Evolutionary conservation across 176 grass and related monocot species (phyloP).

Genomic region (Oryza meyeriana): DNA sequence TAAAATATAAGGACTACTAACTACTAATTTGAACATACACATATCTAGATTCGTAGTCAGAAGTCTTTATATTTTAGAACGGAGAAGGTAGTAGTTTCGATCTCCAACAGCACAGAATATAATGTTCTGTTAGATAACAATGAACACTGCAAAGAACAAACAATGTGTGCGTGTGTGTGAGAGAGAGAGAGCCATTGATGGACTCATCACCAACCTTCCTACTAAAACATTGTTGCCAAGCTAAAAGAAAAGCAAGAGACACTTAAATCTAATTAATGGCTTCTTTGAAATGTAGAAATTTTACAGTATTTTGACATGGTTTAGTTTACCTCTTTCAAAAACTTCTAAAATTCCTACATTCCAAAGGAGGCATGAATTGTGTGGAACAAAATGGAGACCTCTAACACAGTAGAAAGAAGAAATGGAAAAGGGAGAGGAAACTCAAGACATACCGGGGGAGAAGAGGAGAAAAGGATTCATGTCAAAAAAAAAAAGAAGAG

Average conservation of each 20-base stretch:
- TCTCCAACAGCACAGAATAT: constrained; percentile 39
- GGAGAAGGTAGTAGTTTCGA: not conserved
- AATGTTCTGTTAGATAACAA: constrained; percentile 42
- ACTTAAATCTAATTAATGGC: constrained; percentile 35
- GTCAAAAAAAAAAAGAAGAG: too few species aligned
- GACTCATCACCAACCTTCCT: not conserved
- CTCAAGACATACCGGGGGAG: not conserved
- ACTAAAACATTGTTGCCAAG: not conserved
- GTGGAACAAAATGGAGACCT: constrained; percentile 37
- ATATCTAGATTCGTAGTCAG: too few species aligned
- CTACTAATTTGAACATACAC: too few species aligned
- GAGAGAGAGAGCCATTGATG: not conserved
- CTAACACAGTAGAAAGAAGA: constrained; percentile 14
- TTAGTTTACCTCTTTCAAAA: not conserved
- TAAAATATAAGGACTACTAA: too few species aligned
- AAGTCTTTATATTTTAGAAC: too few species aligned
- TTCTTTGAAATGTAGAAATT: not conserved
- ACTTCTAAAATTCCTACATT: not conserved
- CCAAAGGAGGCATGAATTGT: not conserved
- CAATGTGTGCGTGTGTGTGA: not conserved
- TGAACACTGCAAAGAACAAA: not conserved
- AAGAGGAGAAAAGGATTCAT: constrained; percentile 20
- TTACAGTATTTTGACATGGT: not conserved
- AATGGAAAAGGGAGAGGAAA: not conserved
- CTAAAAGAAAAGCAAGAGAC: constrained; percentile 17